phyloP scores from a whole-genome alignment of 495 filamentous ascomycete species.

The Aspergillus diversus region DNA sequence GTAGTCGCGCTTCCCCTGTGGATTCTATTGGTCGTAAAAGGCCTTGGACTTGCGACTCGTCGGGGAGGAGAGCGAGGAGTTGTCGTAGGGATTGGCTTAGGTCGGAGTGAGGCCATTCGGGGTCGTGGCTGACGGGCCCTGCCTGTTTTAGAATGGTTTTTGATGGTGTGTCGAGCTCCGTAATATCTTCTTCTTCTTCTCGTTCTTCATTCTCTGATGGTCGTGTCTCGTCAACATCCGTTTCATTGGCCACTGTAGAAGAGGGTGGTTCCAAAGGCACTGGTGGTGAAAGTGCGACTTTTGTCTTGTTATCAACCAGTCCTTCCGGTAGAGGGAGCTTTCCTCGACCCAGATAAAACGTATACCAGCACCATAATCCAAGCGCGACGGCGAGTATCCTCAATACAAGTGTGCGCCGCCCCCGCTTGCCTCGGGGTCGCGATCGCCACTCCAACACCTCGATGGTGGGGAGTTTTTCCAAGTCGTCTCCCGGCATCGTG shows the following conservation, averaged over 20 bases:
- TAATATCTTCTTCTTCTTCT: neutral
- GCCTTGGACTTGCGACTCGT: conserved; percentile 10
- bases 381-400: neutral
- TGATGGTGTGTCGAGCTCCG: neutral
- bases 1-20: conserved; percentile 23
- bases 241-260: too few relatives aligned
- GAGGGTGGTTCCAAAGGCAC: too few relatives aligned
- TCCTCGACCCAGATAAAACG: neutral
- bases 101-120: neutral
- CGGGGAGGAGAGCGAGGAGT: conserved; percentile 10
- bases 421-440: neutral
- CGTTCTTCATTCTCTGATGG: neutral
- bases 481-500: conserved; percentile 7
- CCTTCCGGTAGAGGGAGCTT: neutral
- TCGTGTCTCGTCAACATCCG: neutral
- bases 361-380: neutral
- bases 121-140: neutral
- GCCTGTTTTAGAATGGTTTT: neutral
- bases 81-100: conserved; percentile 1
- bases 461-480: conserved; percentile 4
- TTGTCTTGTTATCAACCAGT: too few relatives aligned
- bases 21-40: conserved; percentile 18
- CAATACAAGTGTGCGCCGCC: neutral
- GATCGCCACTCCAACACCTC: conserved; percentile 4
- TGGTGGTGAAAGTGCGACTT: too few relatives aligned